A percentile compares a stretch with the other conserved stretches of the same genome.
phyloP scores from a whole-genome alignment of 78 protist species.

The Anaeramoeba flamelloides region DNA sequence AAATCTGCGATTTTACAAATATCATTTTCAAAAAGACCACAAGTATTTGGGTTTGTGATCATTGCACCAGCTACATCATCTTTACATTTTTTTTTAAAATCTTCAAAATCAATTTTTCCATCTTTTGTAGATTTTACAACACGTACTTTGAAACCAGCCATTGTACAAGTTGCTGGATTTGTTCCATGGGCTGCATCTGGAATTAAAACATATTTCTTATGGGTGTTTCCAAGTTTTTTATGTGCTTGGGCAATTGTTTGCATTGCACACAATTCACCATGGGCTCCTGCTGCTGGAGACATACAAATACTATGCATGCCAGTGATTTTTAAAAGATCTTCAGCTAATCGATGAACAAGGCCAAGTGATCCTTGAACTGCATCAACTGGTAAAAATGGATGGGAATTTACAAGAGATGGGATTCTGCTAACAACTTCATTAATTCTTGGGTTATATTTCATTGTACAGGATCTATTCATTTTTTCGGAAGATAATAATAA shows the following conservation, averaged over 20 bases:
- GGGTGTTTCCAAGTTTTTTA: too few species aligned
- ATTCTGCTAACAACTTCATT: too few species aligned
- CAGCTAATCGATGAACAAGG: slow-evolving; percentile 1
- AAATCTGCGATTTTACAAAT: slow-evolving; percentile 8
- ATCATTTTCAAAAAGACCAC: slow-evolving; percentile 15
- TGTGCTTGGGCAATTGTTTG: neutral
- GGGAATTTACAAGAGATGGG: too few species aligned
- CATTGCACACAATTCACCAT: slow-evolving; percentile 8
- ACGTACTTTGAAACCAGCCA: neutral
- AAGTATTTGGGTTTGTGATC: slow-evolving; percentile 23
- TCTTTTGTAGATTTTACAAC: neutral
- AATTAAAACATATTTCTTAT: too few species aligned
- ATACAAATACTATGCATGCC: slow-evolving; percentile 10
- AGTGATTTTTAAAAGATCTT: slow-evolving; percentile 1
- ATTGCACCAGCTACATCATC: slow-evolving; percentile 10
- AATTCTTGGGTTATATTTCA: too few species aligned
- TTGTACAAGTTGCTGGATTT: slow-evolving; percentile 18
- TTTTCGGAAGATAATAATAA: too few species aligned
- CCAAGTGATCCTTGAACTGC: neutral
- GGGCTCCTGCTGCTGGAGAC: slow-evolving; percentile 23
- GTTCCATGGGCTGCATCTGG: slow-evolving; percentile 28
- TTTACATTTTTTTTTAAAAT: neutral
- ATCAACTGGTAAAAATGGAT: too few species aligned
- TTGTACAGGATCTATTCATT: too few species aligned
- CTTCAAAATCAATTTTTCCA: slow-evolving; percentile 16